Conservation (phyloP, 164 flowering plant species). For the Santalum album region DNA sequence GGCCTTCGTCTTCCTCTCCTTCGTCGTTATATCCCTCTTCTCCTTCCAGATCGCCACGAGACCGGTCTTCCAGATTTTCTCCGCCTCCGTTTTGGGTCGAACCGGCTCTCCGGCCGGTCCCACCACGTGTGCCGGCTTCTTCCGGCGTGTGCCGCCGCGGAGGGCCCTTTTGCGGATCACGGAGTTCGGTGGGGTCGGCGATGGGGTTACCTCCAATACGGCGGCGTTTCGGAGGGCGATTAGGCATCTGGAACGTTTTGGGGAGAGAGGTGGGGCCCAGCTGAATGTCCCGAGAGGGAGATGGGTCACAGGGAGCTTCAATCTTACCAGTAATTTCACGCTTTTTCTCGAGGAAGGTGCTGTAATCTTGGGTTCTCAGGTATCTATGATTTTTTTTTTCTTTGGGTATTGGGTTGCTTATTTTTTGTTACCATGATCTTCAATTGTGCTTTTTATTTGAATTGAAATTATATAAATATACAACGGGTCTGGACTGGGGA, state of each 20-base stretch:
- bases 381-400: constrained; percentile 8
- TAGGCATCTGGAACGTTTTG: constrained; percentile 30
- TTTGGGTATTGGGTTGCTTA: background rate
- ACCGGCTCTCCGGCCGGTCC: background rate
- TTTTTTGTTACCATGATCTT: background rate
- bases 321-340: constrained; percentile 92
- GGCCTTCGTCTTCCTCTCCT: constrained; percentile 20
- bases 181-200: constrained; percentile 92
- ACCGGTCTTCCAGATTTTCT: constrained; percentile 17
- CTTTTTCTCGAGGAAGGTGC: constrained; percentile 86
- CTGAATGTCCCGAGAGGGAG: constrained; percentile 66
- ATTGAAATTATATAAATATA: constrained; percentile 4
- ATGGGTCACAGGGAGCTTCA: constrained; percentile 89
- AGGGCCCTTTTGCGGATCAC: constrained; percentile 41
- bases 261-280: constrained; percentile 55
- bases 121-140: constrained; percentile 38
- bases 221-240: constrained; percentile 67
- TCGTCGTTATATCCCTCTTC: constrained; percentile 30
- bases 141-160: constrained; percentile 20
- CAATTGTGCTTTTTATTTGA: background rate
- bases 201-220: constrained; percentile 77
- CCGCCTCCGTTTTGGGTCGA: constrained; percentile 4
- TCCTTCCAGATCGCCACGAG: constrained; percentile 27
- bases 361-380: constrained; percentile 86
- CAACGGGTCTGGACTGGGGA: background rate